Evolutionary conservation across 108 stramenopile species (phyloP).

Genomic region (Skeletonema potamos): DNA sequence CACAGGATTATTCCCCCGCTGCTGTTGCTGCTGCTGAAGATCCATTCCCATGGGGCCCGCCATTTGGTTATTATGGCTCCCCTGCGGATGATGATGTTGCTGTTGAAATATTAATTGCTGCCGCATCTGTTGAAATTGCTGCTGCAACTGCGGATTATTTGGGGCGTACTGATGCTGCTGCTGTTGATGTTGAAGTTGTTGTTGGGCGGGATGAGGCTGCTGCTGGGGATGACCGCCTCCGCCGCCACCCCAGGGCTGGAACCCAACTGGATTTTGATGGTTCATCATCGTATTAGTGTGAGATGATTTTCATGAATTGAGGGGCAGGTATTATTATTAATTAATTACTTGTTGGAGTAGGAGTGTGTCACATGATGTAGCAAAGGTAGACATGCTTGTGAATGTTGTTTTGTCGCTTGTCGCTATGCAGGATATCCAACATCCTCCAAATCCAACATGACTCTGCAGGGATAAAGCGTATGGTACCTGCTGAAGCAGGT

Average conservation of each 20-base stretch:
- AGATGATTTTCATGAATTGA: no score
- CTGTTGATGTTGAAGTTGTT: not conserved
- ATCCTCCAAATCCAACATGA: no score
- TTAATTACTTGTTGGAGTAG: not conserved
- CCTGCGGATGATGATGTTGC: not conserved
- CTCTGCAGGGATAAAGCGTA: no score
- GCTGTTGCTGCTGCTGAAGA: conserved; percentile 4
- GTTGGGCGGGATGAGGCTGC: not conserved
- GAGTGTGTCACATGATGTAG: no score
- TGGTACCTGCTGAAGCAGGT: no score
- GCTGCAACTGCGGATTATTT: not conserved
- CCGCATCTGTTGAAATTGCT: not conserved
- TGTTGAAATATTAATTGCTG: conserved; percentile 1
- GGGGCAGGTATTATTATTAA: not conserved
- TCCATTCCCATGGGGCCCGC: not conserved
- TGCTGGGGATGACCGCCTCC: not conserved
- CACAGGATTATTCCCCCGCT: not conserved
- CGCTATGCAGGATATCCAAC: no score
- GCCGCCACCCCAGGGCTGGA: not conserved
- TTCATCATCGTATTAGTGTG: no score
- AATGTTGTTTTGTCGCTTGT: no score
- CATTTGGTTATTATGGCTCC: not conserved
- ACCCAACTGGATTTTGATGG: not conserved
- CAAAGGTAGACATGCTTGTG: no score
- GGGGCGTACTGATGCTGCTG: not conserved